Percentiles rank a stretch among this genome's conserved stretches.
Conservation (phyloP, 139 green algal genomes). For the Chlorella sp. region DNA sequence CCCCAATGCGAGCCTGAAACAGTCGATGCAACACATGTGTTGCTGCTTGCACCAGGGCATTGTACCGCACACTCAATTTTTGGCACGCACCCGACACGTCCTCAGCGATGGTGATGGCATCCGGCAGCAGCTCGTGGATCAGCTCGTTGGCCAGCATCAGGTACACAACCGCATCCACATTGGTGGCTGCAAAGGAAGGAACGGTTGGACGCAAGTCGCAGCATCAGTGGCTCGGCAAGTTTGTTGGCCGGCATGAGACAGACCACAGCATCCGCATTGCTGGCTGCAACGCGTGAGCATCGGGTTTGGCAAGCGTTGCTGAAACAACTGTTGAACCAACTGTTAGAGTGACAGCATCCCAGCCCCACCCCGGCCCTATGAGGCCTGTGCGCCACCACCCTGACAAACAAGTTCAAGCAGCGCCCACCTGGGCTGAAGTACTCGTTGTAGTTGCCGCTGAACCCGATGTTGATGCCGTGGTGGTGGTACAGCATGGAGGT, state of each 20-base stretch:
- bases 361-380: too few species aligned
- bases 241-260: neutral
- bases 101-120: constrained; percentile 89
- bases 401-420: neutral
- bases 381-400: too few species aligned
- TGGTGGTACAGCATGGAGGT: constrained; percentile 98
- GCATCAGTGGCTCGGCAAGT: neutral
- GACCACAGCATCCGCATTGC: too few species aligned
- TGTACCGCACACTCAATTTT: neutral
- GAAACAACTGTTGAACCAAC: too few species aligned
- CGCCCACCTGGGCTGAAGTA: constrained; percentile 58
- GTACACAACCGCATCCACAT: constrained; percentile 97
- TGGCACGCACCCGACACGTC: constrained; percentile 79
- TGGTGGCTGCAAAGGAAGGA: constrained; percentile 61
- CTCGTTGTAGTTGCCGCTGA: constrained; percentile 86
- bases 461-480: constrained; percentile 90
- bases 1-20: too few species aligned
- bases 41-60: neutral
- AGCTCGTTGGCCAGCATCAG: constrained; percentile 94
- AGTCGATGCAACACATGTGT: too few species aligned
- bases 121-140: constrained; percentile 73
- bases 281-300: neutral
- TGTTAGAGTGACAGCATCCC: too few species aligned
- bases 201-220: neutral
- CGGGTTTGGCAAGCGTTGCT: neutral